phyloP scores from a whole-genome alignment of 345 rosid species.

The Linum usitatissimum region DNA sequence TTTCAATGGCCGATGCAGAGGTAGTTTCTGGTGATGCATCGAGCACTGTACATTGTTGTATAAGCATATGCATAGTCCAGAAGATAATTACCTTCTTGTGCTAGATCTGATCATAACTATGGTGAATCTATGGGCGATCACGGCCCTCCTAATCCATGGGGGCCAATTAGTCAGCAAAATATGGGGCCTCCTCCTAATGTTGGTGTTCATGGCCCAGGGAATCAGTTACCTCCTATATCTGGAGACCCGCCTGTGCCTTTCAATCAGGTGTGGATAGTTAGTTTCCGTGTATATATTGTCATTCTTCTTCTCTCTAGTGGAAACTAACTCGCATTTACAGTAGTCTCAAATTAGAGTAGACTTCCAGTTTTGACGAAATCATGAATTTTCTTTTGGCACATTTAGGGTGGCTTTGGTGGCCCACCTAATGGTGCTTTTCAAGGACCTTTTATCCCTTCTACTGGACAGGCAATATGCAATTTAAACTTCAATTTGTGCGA shows the following conservation, averaged over 20 bases:
- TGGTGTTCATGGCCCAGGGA: conserved; percentile 40
- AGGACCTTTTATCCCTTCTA: conserved; percentile 29
- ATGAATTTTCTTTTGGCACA: conserved; percentile 2
- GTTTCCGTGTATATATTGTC: not conserved
- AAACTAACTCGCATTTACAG: too few species aligned
- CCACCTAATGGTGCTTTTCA: conserved; percentile 41
- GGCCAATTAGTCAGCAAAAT: conserved; percentile 44
- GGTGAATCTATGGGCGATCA: conserved; percentile 42
- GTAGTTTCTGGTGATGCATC: conserved; percentile 22
- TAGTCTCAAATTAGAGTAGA: not conserved
- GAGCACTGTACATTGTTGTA: conserved; percentile 6
- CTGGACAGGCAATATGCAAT: conserved; percentile 33
- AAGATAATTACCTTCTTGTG: conserved; percentile 1
- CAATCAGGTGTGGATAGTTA: conserved; percentile 30
- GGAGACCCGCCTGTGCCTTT: not conserved
- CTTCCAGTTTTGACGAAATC: not conserved
- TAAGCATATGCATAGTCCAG: conserved; percentile 1
- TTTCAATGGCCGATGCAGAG: conserved; percentile 59
- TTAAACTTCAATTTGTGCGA: conserved; percentile 1
- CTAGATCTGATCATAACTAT: conserved; percentile 47
- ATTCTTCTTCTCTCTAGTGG: not conserved
- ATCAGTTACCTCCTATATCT: conserved; percentile 31
- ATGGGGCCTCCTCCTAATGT: conserved; percentile 44
- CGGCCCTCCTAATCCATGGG: conserved; percentile 49
- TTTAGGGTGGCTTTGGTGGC: conserved; percentile 38